Evolutionary conservation across 306 rosid species (phyloP), one percentile per base, ranked within the genome.

Genomic region (Medicago ruthenica): DNA sequence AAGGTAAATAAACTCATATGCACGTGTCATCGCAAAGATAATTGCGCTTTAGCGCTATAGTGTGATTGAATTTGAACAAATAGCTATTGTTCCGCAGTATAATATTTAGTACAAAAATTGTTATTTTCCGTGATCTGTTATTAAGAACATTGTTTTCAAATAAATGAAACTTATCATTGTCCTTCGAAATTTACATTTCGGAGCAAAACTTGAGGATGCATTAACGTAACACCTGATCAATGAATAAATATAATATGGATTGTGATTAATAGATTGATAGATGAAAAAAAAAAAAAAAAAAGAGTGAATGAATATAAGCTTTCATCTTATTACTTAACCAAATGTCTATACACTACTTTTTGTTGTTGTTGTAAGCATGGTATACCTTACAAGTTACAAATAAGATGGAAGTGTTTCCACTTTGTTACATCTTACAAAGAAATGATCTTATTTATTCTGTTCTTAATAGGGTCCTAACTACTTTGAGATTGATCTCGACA

Each of bases 401-500:
- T 45, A 11, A 44, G 5, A 44, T 11, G 40, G 15, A 16, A 16
- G 50, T 64, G 10, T 68, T 73, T 24, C 39, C 17, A 58, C 11
- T 16, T 70, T 63, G 37, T 65, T 70, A 37, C 67, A 41, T 50
- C 7, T 18, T 15, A 17, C 9, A 42, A 17, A 62, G 59, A 58
- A 31, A 75, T 71, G 36, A 37, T 55, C 2, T 63, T 54, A 67
- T 71, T 59, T 67, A 12, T 76, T 51, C 48, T 42, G 22, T 64
- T 55, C 42, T 39, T 62, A 9, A 70, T 85, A 96, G 99, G 99
- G 97, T 74, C 83, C 93, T 66, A 86, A 90, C 70, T 96, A 90
- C 89, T 87, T 96, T 68, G 99, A 96, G 97, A 90, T 96, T 11
- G 99, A 96, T 87, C 86, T 96, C 9, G 99, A 96, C 85, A 90